Evolutionary conservation across 768 basidiomycete genomes (phyloP).

Genomic region (Tulasnella sp.): DNA sequence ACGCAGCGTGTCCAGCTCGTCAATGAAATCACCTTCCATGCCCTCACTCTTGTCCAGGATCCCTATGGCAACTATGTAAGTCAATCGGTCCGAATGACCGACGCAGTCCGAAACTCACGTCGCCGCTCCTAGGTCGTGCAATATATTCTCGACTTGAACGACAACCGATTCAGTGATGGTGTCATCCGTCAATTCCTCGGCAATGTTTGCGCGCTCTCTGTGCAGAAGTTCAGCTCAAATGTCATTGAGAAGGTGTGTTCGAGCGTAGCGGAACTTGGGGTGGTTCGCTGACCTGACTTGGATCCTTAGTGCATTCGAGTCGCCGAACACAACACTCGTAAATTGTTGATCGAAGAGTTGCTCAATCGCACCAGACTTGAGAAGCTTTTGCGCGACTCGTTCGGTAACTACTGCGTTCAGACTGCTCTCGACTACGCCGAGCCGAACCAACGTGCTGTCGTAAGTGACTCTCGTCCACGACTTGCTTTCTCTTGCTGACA

Average conservation of each 20-base stretch:
- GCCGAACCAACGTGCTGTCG: conserved; percentile 69
- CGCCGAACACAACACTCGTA: conserved; percentile 88
- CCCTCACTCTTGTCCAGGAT: conserved; percentile 93
- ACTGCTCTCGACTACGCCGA: conserved; percentile 98
- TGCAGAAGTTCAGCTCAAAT: conserved; percentile 99
- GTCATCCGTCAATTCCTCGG: conserved; percentile 97
- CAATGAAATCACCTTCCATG: conserved; percentile 98
- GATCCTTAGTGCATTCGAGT: conserved; percentile 62
- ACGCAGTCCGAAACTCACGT: not conserved
- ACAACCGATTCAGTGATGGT: conserved; percentile 94
- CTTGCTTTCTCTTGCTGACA: not conserved
- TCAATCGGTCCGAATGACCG: conserved; percentile 6
- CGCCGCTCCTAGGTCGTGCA: conserved; percentile 60
- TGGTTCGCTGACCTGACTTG: not conserved
- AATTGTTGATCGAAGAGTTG: conserved; percentile 89
- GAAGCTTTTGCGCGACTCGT: conserved; percentile 91
- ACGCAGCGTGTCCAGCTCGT: conserved; percentile 92
- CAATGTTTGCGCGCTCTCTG: conserved; percentile 93
- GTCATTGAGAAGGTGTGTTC: conserved; percentile 82
- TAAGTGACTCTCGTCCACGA: conserved; percentile 25
- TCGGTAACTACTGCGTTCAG: conserved; percentile 92
- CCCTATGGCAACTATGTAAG: conserved; percentile 87
- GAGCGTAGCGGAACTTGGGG: not conserved
- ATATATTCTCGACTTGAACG: conserved; percentile 97
- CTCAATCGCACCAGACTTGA: conserved; percentile 90